Percentiles rank a stretch among this genome's conserved stretches.
phyloP scores from a whole-genome alignment of 2,329 filamentous ascomycete genomes.

The Capronia coronata region DNA sequence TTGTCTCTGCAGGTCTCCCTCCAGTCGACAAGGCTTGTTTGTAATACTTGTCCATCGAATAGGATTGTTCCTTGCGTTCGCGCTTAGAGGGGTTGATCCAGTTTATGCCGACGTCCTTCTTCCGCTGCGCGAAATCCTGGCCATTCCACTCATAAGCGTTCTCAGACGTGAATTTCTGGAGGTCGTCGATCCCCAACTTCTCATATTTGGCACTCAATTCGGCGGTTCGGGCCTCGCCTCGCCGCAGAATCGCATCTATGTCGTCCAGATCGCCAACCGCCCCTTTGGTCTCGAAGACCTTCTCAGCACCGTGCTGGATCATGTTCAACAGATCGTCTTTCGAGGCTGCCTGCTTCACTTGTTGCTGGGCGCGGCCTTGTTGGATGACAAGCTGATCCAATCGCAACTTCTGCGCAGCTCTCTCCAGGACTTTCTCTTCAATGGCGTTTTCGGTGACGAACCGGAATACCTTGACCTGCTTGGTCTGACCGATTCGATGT shows the following conservation, averaged over 20 bases:
- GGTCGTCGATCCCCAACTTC: conserved; percentile 89
- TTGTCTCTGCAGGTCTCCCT: conserved; percentile 66
- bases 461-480: conserved; percentile 92
- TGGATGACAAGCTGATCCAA: conserved; percentile 97
- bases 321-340: conserved; percentile 95
- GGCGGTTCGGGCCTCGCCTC: conserved; percentile 82
- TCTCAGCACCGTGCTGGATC: conserved; percentile 98
- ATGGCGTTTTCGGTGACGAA: conserved; percentile 98
- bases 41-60: conserved; percentile 99
- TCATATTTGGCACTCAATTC: conserved; percentile 91
- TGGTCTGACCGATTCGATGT: conserved; percentile 96
- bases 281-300: conserved; percentile 74
- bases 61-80: conserved; percentile 95
- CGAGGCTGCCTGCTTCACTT: conserved; percentile 82
- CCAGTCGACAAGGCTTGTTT: conserved; percentile 80
- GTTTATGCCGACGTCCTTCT: conserved; percentile 83
- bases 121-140: conserved; percentile 83
- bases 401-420: conserved; percentile 91
- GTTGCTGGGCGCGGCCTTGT: conserved; percentile 86
- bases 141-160: conserved; percentile 99
- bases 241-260: conserved; percentile 78
- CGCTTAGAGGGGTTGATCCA: conserved; percentile 99
- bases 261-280: conserved; percentile 64
- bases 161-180: conserved; percentile 96
- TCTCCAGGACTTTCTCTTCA: conserved; percentile 94